Base-by-base conservation (phyloP, 768 basidiomycete genomes). In the Xanthoconium stramineum region DNA sequence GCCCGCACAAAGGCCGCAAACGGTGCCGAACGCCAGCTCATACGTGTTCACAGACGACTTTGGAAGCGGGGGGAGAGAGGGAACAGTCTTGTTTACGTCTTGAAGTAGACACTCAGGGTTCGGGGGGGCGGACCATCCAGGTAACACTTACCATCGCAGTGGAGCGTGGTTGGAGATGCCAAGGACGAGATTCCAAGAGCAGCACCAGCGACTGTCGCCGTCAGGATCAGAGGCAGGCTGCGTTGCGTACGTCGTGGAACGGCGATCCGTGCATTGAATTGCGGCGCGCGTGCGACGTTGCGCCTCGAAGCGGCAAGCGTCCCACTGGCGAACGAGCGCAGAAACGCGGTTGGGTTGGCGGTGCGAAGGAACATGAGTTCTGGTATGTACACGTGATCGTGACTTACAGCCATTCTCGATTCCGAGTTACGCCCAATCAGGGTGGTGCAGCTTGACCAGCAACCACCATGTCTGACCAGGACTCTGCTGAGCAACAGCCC, bases 1-100 rank as follows among this genome's bases (percentile, higher is more conserved):
- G 0, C 96, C 96, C 0, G 92, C 85, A 65, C 93, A 97, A 40
- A 98, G 68, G 0, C 96, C 96, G 53, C 86, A 83, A 0, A 90
- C 85, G 6, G 93, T 91, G 12, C 96, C 96, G 68, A 98, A 98
- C 0, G 85, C 78, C 29, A 98, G 82, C 61, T 96, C 88, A 65
- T 88, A 88, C 19, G 84, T 55, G 52, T 85, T 90, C n/a, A 97
- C 77, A 1, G 83, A 79, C n/a, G 93, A 94, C 44, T 72, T 61
- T 2, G 89, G 88, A 4, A 80, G 85, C 14, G 84, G 81, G 0
- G 68, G 57, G 12, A 67, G 52, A 17, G 56, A 14, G 32, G 64
- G 61, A 10, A 15, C 29, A 11, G 61, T 20, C 35, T 51, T 45
- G 7, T 65, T 47, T 2, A 52, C 52, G 28, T 58, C 58, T 55